Base-by-base conservation (phyloP, 148 eudicot genomes). In the Fagopyrum esculentum region DNA sequence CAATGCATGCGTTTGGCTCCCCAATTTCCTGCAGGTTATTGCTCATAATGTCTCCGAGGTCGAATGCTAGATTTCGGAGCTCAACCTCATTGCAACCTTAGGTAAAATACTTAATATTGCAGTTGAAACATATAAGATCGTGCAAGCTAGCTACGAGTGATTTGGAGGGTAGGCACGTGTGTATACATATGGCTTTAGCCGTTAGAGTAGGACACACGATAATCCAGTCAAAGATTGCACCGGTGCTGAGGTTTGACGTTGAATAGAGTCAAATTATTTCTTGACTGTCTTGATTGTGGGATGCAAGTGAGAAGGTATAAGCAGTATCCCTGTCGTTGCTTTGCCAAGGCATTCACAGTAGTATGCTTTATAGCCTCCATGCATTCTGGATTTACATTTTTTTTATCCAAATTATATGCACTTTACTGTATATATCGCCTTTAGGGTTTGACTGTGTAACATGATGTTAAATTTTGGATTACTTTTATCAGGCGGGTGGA, bases 261-360 rank as follows among this genome's bases (percentile, higher is more conserved):
- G 15, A 60, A 40, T 60, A 40, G 68, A 40, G 68, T 60, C 10
- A 29, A 29, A 35, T 35, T 35, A 35, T 35, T 35, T 35, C 2
- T 35, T 2, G 10, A 29, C 4, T 61, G 68, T 61, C 68, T 61
- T 6, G 22, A 29, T 61, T 29, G 43, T 61, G 43, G 68, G 68
- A 61, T 61, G 68, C 68, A 61, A 29, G 15, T 35, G 40, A 35
- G 40, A 35, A 2, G 40, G 40, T 35, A 35, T 1, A 35, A 35
- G 40, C 40, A 35, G 40, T 35, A 35, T 35, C 43, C 43, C n/a
- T 61, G 68, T 61, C 68, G 26, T 26, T 1, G 30, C 43, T 26
- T 61, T 61, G 15, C 35, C 44, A 26, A 60, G 68, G 43, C 68
- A 59, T 59, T 59, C 66, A 59, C 66, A 59, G 66, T 59, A 59